Evolutionary conservation across 2,329 filamentous ascomycete genomes (phyloP), one percentile per base, ranked within the genome.

Genomic region (Cladosporium sp.): DNA sequence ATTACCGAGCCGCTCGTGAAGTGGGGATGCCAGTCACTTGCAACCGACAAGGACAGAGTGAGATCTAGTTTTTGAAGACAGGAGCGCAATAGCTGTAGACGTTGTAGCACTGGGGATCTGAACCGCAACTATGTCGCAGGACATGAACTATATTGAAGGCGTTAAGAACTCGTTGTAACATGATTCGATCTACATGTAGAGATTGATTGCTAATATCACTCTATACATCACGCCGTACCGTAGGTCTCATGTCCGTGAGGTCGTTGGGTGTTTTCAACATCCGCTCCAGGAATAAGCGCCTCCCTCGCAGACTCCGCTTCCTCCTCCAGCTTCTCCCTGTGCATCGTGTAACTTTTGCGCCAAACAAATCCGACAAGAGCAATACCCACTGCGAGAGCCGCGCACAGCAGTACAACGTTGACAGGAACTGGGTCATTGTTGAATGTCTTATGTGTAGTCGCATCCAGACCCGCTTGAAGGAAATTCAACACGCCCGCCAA

Each of bases 401-500:
- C 53, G 0, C 70, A 64, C 44, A 92, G 70, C 16, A 95, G 69
- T 0, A 86, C 75, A 2, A 86, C 48, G 66, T 95, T 93, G 10
- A 95, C 84, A 0, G 89, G 89, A 0, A 88, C 72, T 0, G 90
- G 90, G 66, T 95, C 77, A 4, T 84, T 82, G 18, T 74, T 61
- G 64, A 92, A 95, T 0, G 77, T 77, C 52, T 81, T 76, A 64
- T 95, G 87, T 38, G 90, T 89, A 34, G 92, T 67, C 19, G 84
- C 81, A 67, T 95, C 90, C 33, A 95, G 76, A 0, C 81, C 89
- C 4, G 85, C 85, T 72, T 95, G 89, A 1, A 81, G 81, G 64
- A 96, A 91, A 70, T 95, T 95, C 63, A 90, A 78, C 0, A 95
- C 68, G 0, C 91, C 90, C 0, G 89, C 85, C 1, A 93, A 72